phyloP scores from a whole-genome alignment of 2,329 filamentous ascomycete species.

The Epichloe coenophiala region DNA sequence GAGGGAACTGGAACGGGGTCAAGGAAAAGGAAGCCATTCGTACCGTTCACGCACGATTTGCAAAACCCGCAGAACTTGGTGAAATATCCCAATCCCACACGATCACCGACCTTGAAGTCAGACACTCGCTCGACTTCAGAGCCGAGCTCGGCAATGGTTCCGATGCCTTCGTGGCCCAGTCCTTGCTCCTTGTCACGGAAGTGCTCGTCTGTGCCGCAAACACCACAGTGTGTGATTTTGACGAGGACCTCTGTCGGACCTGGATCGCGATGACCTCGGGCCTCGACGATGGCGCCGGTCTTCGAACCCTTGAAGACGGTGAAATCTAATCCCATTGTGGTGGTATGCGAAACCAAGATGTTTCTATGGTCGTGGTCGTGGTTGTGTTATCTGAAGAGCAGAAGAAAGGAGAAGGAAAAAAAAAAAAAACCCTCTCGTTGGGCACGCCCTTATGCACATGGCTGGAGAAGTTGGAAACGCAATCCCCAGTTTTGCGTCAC shows the following conservation, averaged over 20 bases:
- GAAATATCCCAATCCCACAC: slow-evolving; percentile 28
- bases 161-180: slow-evolving; percentile 32
- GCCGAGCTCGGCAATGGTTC: slow-evolving; percentile 23
- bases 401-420: no score
- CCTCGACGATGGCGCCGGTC: slow-evolving; percentile 9
- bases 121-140: slow-evolving; percentile 13
- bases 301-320: slow-evolving; percentile 14
- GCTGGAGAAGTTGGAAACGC: no score
- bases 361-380: no score
- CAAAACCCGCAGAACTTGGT: slow-evolving; percentile 25
- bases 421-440: no score
- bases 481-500: no score
- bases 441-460: no score
- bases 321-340: slow-evolving; percentile 4
- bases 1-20: neutral
- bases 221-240: slow-evolving; percentile 13
- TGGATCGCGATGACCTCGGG: slow-evolving; percentile 8
- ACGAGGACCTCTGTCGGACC: slow-evolving; percentile 13
- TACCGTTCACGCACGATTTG: slow-evolving; percentile 24
- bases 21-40: slow-evolving; percentile 18
- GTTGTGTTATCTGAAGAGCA: no score
- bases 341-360: no score
- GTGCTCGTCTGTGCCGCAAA: slow-evolving; percentile 12
- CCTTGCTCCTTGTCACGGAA: slow-evolving; percentile 8
- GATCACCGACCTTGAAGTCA: slow-evolving; percentile 22